These are phyloP conservation scores for Moniliella sp. DNA, from an alignment of 1,284 basidiomycete genomes.

Conservation along the genomic window DNA sequence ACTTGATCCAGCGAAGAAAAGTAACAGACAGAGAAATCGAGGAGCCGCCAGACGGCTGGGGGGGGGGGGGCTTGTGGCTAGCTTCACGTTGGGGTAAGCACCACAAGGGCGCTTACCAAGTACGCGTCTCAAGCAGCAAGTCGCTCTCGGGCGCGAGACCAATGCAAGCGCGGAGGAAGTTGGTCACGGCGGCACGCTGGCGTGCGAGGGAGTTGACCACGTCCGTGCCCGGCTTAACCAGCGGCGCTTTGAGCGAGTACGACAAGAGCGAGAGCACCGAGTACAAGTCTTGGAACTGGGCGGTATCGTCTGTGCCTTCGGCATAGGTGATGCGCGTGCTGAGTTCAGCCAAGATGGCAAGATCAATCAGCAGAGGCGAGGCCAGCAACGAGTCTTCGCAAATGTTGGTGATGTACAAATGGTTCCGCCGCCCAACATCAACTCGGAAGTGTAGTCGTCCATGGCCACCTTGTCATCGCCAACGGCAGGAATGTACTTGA, in stretches of 20 bases:
- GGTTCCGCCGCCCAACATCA: slow-evolving; percentile 42
- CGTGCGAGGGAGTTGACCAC: slow-evolving; percentile 86
- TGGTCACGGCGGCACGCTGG: slow-evolving; percentile 79
- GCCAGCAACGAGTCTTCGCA: slow-evolving; percentile 73
- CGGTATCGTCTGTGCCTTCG: slow-evolving; percentile 24
- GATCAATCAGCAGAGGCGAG: slow-evolving; percentile 79
- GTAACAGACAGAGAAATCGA: too few species aligned
- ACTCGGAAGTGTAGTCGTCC: slow-evolving; percentile 92
- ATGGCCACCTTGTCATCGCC: slow-evolving; percentile 78
- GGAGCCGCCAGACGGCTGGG: too few species aligned
- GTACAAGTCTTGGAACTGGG: slow-evolving; percentile 24
- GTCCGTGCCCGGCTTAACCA: slow-evolving; percentile 82
- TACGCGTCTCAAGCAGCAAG: slow-evolving; percentile 23
- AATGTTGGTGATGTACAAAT: slow-evolving; percentile 15
- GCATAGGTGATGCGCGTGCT: slow-evolving; percentile 76
- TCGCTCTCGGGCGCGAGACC: slow-evolving; percentile 29
- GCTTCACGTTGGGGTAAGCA: too few species aligned
- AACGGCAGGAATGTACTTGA: slow-evolving; percentile 48
- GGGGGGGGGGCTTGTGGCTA: too few species aligned
- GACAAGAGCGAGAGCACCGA: slow-evolving; percentile 25
- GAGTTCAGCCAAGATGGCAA: slow-evolving; percentile 78
- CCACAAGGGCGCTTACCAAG: slow-evolving; percentile 17
- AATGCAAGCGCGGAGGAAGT: slow-evolving; percentile 49
- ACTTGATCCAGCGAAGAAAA: too few species aligned
- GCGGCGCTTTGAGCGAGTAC: slow-evolving; percentile 60